Evolutionary conservation across 2,329 filamentous ascomycete species (phyloP).

Genomic region (Hirsutella minnesotensis): DNA sequence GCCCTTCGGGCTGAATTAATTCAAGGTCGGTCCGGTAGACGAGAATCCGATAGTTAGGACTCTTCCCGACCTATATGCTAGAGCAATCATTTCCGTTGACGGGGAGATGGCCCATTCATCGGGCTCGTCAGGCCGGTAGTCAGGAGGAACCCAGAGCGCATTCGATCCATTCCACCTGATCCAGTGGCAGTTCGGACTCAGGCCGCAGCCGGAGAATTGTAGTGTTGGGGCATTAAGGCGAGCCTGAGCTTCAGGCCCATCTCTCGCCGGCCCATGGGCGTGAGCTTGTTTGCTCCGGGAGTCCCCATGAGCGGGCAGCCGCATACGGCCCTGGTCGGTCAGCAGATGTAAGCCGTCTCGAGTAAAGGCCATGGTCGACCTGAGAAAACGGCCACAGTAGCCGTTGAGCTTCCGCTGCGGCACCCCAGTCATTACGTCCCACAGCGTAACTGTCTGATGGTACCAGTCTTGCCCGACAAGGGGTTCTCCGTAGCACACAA

Average conservation of each 20-base stretch:
- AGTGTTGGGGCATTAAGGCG: not conserved
- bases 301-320: not conserved
- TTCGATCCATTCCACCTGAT: not conserved
- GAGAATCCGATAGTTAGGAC: not conserved
- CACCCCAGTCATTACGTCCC: no score
- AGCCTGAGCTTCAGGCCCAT: not conserved
- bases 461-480: no score
- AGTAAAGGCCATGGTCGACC: no score
- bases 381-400: no score
- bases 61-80: not conserved
- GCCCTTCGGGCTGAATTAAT: no score
- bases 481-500: no score
- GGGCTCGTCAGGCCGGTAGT: not conserved
- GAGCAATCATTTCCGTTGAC: not conserved
- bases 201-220: not conserved
- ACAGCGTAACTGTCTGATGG: no score
- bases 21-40: no score
- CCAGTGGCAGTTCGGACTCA: not conserved
- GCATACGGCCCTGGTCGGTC: not conserved
- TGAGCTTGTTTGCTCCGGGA: not conserved
- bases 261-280: not conserved
- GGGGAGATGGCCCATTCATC: not conserved
- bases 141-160: not conserved
- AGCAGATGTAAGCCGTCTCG: no score
- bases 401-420: no score